These are phyloP conservation scores for Rhodocollybia butyracea DNA, from an alignment of 768 basidiomycete genomes.

Conservation along the genomic window DNA sequence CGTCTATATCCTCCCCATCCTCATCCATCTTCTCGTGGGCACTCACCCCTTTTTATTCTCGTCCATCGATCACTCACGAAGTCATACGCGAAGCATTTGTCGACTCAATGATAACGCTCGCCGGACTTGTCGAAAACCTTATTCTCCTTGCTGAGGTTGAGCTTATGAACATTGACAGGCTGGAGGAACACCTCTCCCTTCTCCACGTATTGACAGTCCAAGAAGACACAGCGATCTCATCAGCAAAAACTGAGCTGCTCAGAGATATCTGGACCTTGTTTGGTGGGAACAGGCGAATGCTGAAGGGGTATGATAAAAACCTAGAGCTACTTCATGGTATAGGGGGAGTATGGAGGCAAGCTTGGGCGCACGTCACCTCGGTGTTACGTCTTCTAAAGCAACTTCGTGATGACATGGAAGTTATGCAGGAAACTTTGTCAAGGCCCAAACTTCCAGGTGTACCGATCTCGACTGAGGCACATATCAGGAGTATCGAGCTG, in stretches of 20 bases:
- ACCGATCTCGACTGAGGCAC: too few relatives aligned
- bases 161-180: conserved; percentile 33
- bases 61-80: conserved; percentile 24
- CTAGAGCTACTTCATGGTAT: conserved; percentile 34
- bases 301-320: conserved; percentile 30
- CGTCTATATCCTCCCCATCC: conserved; percentile 24
- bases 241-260: conserved; percentile 34
- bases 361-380: too few relatives aligned
- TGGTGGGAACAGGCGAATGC: conserved; percentile 35
- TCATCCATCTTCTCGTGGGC: conserved; percentile 21
- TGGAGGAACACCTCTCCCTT: conserved; percentile 36
- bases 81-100: conserved; percentile 33
- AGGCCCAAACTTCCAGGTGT: too few relatives aligned
- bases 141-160: conserved; percentile 40
- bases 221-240: conserved; percentile 31
- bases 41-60: conserved; percentile 15
- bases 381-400: too few relatives aligned
- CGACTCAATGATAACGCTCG: conserved; percentile 39
- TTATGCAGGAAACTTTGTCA: too few relatives aligned
- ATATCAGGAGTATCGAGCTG: too few relatives aligned
- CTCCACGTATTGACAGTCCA: conserved; percentile 38
- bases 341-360: conserved; percentile 35
- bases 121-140: conserved; percentile 31
- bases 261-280: conserved; percentile 43
- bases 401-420: too few relatives aligned